Evolutionary conservation across 2,329 filamentous ascomycete genomes (phyloP), one percentile per base, ranked within the genome.

Genomic region (Ophiognomonia clavigignenti-juglandacearum): DNA sequence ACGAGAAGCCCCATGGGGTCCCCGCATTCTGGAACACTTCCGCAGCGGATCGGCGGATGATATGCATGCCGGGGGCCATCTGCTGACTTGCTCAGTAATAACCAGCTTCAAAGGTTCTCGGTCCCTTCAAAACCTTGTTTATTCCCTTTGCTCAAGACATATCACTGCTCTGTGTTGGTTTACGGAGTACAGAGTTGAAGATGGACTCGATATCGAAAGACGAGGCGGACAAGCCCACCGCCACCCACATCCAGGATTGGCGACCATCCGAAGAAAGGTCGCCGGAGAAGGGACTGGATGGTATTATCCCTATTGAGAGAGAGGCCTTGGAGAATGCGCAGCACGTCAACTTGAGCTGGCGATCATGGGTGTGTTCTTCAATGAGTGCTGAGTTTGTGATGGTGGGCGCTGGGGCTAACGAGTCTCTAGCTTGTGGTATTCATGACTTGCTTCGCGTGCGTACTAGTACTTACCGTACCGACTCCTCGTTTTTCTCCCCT

Each of bases 261-360:
- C 8, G 24, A 37, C 11, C 23, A n/a, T 34, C 22, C 26, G 6
- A 8, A 32, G 13, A 34, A 45, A 3, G 27, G 18, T 2, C 14
- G 38, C 7, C 47, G 9, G 36, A 50, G 24, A 36, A 38, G 11
- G 43, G 54, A 19, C 46, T 53, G 36, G 32, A 48, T 7, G 48
- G 50, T 1, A 48, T 56, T 8, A 37, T 54, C 10, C 56, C 62
- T 13, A 60, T 65, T 29, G 57, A 62, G 13, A 56, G 63, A 44
- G 64, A 64, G 47, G 65, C 61, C 3, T 37, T 56, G 4, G 42
- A 58, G 13, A 61, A 63, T 31, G 61, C 59, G 6, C 54, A 60
- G n/a, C n/a, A n/a, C 54, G 61, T 79, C 52, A 61, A 71, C 39
- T 60, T 79, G 11, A 71, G 73, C 34, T 80, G 76, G 76, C 66